Conservation (phyloP, 1,139 yeast species). For the Eremothecium coryli region DNA sequence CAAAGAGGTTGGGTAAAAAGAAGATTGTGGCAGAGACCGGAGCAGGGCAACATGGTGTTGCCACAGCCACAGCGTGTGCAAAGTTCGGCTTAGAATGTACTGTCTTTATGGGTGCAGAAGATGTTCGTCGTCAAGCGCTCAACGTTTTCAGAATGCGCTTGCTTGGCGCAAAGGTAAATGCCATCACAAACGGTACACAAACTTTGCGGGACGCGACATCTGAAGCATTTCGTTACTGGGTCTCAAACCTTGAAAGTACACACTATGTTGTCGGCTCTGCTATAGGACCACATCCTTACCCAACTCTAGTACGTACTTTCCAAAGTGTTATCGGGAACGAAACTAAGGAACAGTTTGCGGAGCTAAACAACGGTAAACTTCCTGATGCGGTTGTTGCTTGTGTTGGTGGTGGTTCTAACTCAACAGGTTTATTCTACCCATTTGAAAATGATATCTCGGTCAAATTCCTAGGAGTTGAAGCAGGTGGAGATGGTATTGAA, state of each 20-base stretch:
- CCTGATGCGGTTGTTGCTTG: slow-evolving; percentile 96
- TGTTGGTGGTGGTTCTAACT: slow-evolving; percentile 98
- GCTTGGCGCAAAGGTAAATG: slow-evolving; percentile 88
- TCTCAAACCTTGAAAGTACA: slow-evolving; percentile 71
- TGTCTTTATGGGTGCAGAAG: slow-evolving; percentile 99
- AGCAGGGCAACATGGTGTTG: slow-evolving; percentile 99
- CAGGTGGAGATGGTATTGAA: slow-evolving; percentile 95
- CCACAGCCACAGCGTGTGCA: slow-evolving; percentile 98
- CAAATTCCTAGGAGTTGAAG: slow-evolving; percentile 86
- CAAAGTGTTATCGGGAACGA: slow-evolving; percentile 95
- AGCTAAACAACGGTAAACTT: slow-evolving; percentile 65
- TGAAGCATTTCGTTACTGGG: slow-evolving; percentile 96
- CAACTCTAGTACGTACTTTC: slow-evolving; percentile 94
- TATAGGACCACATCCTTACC: slow-evolving; percentile 98
- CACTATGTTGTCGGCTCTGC: slow-evolving; percentile 97
- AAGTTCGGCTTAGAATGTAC: slow-evolving; percentile 92
- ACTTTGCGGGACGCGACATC: slow-evolving; percentile 96
- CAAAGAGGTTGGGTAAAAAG: slow-evolving; percentile 83
- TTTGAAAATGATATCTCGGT: slow-evolving; percentile 76
- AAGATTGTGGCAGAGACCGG: slow-evolving; percentile 97
- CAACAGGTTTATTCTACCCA: slow-evolving; percentile 92
- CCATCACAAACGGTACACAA: slow-evolving; percentile 90
- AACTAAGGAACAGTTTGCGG: slow-evolving; percentile 81
- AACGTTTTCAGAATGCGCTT: slow-evolving; percentile 96
- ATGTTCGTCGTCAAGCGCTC: slow-evolving; percentile 94